Evolutionary conservation across 2,329 filamentous ascomycete genomes (phyloP).

Genomic region (Trichoderma polysporum): DNA sequence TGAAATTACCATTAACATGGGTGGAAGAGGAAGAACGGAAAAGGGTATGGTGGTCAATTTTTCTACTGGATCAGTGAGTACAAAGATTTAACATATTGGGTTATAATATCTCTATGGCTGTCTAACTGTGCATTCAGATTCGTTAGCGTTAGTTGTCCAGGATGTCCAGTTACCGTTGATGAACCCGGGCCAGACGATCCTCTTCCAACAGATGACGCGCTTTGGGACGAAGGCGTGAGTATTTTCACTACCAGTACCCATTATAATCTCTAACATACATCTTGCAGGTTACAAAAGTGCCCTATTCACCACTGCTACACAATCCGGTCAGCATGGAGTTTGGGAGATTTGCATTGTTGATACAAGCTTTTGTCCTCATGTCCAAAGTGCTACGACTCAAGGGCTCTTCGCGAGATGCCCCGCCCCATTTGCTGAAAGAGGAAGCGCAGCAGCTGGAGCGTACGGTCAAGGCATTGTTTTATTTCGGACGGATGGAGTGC

Average conservation of each 20-base stretch:
- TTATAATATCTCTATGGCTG: background rate
- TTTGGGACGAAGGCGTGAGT: slow-evolving; percentile 11
- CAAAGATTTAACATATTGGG: background rate
- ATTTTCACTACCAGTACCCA: no score
- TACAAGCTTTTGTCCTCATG: background rate
- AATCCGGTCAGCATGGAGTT: slow-evolving; percentile 6
- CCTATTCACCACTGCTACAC: background rate
- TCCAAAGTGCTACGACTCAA: background rate
- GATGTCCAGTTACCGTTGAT: background rate
- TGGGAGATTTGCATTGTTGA: background rate
- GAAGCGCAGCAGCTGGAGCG: background rate
- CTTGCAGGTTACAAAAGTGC: background rate
- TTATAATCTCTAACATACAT: background rate
- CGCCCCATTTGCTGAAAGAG: background rate
- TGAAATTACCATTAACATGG: background rate
- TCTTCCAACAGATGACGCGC: background rate
- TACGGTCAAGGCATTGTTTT: background rate
- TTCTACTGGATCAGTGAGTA: background rate
- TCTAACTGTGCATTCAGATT: background rate
- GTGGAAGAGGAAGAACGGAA: slow-evolving; percentile 8
- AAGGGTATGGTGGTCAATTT: slow-evolving; percentile 4
- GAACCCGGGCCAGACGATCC: background rate
- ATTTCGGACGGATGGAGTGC: slow-evolving; percentile 4
- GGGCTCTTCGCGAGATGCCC: background rate
- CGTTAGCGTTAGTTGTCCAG: background rate